These are phyloP conservation scores for Suillus sp. DNA, from an alignment of 768 basidiomycete genomes.

Conservation along the genomic window DNA sequence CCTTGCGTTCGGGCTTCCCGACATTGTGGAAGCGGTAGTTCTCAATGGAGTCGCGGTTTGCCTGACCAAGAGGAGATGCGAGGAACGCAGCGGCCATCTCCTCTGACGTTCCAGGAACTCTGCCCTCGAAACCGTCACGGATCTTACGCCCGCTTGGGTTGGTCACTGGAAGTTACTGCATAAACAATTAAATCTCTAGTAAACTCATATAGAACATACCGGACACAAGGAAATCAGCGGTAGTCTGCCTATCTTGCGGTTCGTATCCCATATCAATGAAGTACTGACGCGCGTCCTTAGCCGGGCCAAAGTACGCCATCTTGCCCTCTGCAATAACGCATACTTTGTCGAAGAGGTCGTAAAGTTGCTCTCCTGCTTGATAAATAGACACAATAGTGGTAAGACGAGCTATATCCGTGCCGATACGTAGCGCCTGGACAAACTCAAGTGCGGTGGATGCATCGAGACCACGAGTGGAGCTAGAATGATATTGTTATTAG, in stretches of 20 bases:
- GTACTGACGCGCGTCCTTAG: slow-evolving; percentile 54
- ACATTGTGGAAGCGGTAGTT: slow-evolving; percentile 51
- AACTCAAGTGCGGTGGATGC: slow-evolving; percentile 76
- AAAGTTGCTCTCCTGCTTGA: slow-evolving; percentile 76
- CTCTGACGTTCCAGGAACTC: slow-evolving; percentile 45
- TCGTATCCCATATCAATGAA: slow-evolving; percentile 70
- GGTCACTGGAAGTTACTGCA: slow-evolving; percentile 44
- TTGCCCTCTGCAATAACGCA: slow-evolving; percentile 61
- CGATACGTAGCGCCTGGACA: slow-evolving; percentile 66
- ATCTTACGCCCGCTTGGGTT: slow-evolving; percentile 62
- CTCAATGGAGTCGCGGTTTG: slow-evolving; percentile 51
- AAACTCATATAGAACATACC: slow-evolving; percentile 38
- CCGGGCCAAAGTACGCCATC: slow-evolving; percentile 63
- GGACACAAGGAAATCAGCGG: slow-evolving; percentile 73
- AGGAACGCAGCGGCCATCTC: slow-evolving; percentile 58
- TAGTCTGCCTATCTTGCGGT: slow-evolving; percentile 78
- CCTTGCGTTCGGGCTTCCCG: slow-evolving; percentile 43
- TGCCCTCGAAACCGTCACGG: slow-evolving; percentile 30
- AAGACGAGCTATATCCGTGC: slow-evolving; percentile 54
- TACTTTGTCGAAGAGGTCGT: slow-evolving; percentile 71
- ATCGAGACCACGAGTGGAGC: slow-evolving; percentile 68
- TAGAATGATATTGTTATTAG: neutral
- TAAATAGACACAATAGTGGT: slow-evolving; percentile 83
- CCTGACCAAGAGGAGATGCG: slow-evolving; percentile 41
- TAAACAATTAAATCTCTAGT: neutral